A percentile compares a stretch with the other conserved stretches of the same genome.
These are phyloP conservation scores for Pseudonitzschia delicatissima DNA, from an alignment of 108 stramenopile genomes.

Conservation along the genomic window DNA sequence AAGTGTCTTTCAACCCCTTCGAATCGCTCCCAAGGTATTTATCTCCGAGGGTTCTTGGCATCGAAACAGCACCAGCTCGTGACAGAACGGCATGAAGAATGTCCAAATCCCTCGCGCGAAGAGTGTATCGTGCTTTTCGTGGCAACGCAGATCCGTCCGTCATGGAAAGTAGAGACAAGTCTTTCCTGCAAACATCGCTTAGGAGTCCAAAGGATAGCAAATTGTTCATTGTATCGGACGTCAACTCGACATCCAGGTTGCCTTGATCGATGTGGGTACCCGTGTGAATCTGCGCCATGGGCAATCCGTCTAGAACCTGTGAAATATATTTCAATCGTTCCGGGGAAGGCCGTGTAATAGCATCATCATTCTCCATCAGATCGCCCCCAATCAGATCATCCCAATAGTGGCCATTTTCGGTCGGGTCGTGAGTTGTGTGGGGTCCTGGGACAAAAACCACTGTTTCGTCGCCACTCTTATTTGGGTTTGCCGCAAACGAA, in stretches of 20 bases:
- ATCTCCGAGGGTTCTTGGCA: neutral
- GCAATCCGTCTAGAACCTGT: conserved; percentile 6
- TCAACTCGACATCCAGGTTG: neutral
- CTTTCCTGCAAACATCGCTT: neutral
- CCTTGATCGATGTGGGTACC: conserved; percentile 9
- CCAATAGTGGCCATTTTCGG: neutral
- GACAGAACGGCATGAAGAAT: conserved; percentile 2
- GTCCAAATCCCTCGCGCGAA: conserved; percentile 8
- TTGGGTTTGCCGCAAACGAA: neutral
- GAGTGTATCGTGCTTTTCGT: neutral
- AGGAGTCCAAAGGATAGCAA: conserved; percentile 9
- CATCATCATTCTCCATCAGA: neutral
- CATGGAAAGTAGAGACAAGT: neutral
- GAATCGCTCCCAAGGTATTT: conserved; percentile 1
- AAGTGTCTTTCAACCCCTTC: conserved; percentile 10
- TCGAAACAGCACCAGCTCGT: neutral
- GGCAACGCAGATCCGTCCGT: neutral
- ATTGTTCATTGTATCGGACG: neutral
- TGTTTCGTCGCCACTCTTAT: neutral
- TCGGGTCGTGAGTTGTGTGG: conserved; percentile 5
- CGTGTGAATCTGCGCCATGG: conserved; percentile 1
- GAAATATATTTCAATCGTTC: conserved; percentile 10
- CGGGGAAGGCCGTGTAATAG: neutral
- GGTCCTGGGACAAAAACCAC: conserved; percentile 5
- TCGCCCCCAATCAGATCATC: neutral